Evolutionary conservation across 108 stramenopile species (phyloP).

Genomic region (Schizochytrium sp.): DNA sequence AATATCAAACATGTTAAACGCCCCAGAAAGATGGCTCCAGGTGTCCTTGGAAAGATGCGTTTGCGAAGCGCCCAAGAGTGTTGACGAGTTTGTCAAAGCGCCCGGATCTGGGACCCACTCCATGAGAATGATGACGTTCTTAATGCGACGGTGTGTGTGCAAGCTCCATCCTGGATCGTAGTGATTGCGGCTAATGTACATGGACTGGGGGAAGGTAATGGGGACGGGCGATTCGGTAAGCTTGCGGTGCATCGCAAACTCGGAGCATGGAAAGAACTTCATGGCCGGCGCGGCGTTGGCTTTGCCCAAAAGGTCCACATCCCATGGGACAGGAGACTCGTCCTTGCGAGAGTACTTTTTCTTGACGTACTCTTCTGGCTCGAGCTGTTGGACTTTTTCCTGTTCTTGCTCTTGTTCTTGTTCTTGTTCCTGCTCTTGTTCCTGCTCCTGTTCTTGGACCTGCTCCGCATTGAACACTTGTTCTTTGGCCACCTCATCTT

Average conservation of each 20-base stretch:
- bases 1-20: conserved; percentile 41
- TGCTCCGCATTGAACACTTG: neutral
- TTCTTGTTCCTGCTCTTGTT: neutral
- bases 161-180: conserved; percentile 42
- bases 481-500: conserved; percentile 7
- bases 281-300: neutral
- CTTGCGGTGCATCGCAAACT: neutral
- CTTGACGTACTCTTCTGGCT: conserved; percentile 15
- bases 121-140: conserved; percentile 49
- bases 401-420: conserved; percentile 19
- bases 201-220: conserved; percentile 37
- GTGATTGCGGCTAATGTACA: conserved; percentile 43
- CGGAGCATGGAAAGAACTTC: neutral
- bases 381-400: neutral
- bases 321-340: neutral
- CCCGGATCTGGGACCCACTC: conserved; percentile 21
- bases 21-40: neutral
- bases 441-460: conserved; percentile 17
- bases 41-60: neutral
- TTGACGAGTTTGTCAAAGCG: neutral
- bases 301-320: neutral
- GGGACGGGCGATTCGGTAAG: conserved; percentile 21
- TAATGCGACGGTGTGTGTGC: conserved; percentile 44
- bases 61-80: neutral
- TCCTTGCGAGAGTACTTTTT: neutral